These are phyloP conservation scores for Sporothrix pseudoabietina DNA, from an alignment of 2,329 filamentous ascomycete species.

Conservation along the genomic window DNA sequence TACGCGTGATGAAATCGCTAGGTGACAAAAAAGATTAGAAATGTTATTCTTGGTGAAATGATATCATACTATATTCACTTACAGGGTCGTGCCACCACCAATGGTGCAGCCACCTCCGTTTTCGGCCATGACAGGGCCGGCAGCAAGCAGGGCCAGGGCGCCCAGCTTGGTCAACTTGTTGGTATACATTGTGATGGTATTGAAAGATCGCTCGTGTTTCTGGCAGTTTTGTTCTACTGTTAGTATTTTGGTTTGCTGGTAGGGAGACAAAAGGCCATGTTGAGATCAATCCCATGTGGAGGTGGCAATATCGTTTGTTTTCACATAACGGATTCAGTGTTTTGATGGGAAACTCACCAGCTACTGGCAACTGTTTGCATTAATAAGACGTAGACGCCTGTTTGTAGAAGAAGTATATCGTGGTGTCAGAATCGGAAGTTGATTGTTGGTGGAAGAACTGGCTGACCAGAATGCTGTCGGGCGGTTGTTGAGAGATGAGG, in stretches of 20 bases:
- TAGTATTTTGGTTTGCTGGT: background rate
- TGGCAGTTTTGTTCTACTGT: background rate
- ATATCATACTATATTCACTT: background rate
- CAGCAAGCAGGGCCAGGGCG: background rate
- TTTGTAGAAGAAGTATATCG: background rate
- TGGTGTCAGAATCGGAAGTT: background rate
- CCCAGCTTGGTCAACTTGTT: background rate
- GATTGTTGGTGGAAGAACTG: background rate
- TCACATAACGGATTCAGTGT: too few relatives aligned
- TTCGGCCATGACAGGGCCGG: background rate
- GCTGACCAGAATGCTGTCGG: background rate
- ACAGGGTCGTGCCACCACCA: background rate
- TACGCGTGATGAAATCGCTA: constrained; percentile 13
- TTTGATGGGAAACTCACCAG: background rate
- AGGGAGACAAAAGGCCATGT: background rate
- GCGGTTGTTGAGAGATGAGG: background rate
- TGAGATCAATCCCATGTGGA: background rate
- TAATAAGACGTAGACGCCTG: background rate
- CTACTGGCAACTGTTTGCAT: background rate
- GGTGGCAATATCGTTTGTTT: background rate
- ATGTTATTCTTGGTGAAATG: background rate
- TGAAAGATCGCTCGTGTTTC: background rate
- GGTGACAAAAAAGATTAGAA: background rate
- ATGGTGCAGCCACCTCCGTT: background rate
- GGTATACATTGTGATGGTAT: background rate